Evolutionary conservation across 495 filamentous ascomycete genomes (phyloP), one percentile per base, ranked within the genome.

Genomic region (Tuber melanosporum): DNA sequence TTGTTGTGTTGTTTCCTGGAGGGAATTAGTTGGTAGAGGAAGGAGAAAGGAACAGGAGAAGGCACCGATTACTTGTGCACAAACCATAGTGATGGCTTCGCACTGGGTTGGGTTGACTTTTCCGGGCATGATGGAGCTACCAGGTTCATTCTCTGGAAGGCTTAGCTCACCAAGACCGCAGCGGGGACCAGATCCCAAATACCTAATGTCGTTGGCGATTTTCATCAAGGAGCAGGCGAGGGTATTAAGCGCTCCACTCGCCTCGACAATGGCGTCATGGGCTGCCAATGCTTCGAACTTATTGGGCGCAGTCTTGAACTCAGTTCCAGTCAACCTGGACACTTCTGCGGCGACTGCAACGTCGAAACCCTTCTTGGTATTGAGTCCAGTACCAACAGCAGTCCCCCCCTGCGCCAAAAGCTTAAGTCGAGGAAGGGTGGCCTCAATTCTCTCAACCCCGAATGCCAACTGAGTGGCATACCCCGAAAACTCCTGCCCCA

Each of bases 21-120:
- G 26, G 8, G 47, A 7, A 47, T 81, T 71, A 79, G 77, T 71
- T 39, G 52, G 22, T 3, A 12, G 26, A 10, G 26, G 75, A 73
- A 80, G 66, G 42, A 43, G 1, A 41, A n/a, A 22, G 75, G 78
- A 41, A 15, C 32, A 32, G 10, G 10, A 26, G 66, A n/a, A 17
- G 74, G 32, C 71, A 83, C 95, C 95, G 89, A 98, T 96, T 49
- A 99, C 96, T 85, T 99, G 95, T 4, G 93, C 89, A 87, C 94
- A 98, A 74, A 99, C 85, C 95, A 99, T 99, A 78, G 95, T 99
- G 85, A 99, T 86, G 52, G 94, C 92, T 88, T 99, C 95, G 86
- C 93, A 97, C 87, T 99, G 95, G 42, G 95, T 99, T 47, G 95
- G 95, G 88, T 99, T 99, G 82, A 99, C 95, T 88, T 99, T 99